Evolutionary conservation across 2,329 filamentous ascomycete genomes (phyloP), one percentile per base, ranked within the genome.

Genomic region (Exophiala bonariae): DNA sequence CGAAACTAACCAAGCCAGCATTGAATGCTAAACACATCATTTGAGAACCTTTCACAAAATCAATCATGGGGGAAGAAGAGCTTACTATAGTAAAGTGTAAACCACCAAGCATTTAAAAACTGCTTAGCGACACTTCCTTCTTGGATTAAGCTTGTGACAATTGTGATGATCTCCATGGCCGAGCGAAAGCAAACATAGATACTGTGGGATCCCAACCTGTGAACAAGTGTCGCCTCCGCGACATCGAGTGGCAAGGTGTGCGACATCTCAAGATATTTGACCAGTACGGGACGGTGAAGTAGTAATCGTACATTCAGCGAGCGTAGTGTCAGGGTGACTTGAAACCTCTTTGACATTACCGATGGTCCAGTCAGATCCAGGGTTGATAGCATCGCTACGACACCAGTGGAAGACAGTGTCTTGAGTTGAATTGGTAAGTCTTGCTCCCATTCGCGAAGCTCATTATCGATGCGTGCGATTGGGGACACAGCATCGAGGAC

Each of bases 141-240:
- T 11, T 44, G 32, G 11, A 38, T 32, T n/a, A 44, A 13, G 7
- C 20, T 44, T 11, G 16, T 37, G 6, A 44, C 42, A 38, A 44
- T 44, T n/a, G 13, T 10, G 42, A 44, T 44, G 34, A 44, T 44
- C 14, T 44, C 42, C 20, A 20, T 38, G 20, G 42, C 13, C 2
- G 32, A 38, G 8, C 42, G 13, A 14, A 44, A 31, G 33, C 42
- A 44, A 9, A 44, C 33, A 7, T 44, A 9, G 33, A 44, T 37
- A 16, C 42, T 44, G 16, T 44, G 9, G 2, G 13, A 20, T 2
- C 42, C 42, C 7, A 44, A 32, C n/a, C 42, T 8, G 18, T 20
- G 37, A 9, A 44, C 32, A 9, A 44, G 17, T 4, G 38, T 13
- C 18, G 14, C 14, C 10, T 41, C 38, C 6, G 38, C 13, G 8